Evolutionary conservation across 2,329 filamentous ascomycete species (phyloP).

Genomic region (Phymatotrichopsis omnivora): DNA sequence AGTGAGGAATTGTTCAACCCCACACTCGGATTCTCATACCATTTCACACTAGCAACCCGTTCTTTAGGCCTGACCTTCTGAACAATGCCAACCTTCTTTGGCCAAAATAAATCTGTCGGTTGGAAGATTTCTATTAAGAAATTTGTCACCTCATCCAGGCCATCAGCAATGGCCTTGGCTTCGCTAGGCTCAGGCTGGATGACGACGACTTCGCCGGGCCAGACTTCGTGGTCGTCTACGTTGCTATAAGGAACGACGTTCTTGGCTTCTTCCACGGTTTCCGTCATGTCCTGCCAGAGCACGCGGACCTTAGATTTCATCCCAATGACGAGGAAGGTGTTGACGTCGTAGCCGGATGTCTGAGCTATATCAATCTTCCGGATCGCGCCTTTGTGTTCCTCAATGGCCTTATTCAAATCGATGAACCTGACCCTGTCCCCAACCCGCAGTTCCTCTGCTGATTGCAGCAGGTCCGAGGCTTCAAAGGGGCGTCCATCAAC

Average conservation of each 20-base stretch:
- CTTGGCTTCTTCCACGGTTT: constrained; percentile 40
- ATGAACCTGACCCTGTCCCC: constrained; percentile 47
- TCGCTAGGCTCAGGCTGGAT: constrained; percentile 36
- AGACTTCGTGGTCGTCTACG: constrained; percentile 47
- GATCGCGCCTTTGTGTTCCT: constrained; percentile 44
- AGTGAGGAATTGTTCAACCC: constrained; percentile 35
- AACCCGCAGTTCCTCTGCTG: constrained; percentile 36
- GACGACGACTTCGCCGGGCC: constrained; percentile 47
- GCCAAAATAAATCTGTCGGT: constrained; percentile 25
- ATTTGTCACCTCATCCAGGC: too few species aligned
- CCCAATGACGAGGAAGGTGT: constrained; percentile 45
- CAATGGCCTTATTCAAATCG: constrained; percentile 42
- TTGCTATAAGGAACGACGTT: constrained; percentile 43
- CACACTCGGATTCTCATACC: constrained; percentile 40
- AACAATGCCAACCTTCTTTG: constrained; percentile 46
- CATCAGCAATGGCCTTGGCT: constrained; percentile 1
- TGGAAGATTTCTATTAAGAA: too few species aligned
- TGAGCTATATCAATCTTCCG: constrained; percentile 40
- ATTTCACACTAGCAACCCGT: constrained; percentile 46
- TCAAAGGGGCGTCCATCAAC: constrained; percentile 30
- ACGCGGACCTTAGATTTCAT: constrained; percentile 44
- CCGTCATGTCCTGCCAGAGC: constrained; percentile 49
- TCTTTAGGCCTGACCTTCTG: constrained; percentile 47
- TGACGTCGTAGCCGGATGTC: constrained; percentile 48
- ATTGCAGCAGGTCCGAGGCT: constrained; percentile 26